Conservation (phyloP, 768 basidiomycete species). For the Daedalea quercina region DNA sequence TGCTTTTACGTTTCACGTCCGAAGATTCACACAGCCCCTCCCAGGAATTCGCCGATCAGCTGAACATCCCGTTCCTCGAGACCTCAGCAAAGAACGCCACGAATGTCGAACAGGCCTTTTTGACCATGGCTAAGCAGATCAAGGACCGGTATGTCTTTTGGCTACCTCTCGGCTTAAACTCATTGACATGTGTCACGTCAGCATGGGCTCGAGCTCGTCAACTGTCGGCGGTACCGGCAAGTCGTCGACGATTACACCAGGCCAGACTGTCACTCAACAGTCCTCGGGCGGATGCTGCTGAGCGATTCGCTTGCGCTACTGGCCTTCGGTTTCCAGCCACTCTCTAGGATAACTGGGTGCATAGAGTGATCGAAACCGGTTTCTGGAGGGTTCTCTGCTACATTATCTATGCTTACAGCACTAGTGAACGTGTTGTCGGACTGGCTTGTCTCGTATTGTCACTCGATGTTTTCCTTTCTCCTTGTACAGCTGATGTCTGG, state of each 20-base stretch:
- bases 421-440: constrained; percentile 21
- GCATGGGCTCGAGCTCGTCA: constrained; percentile 81
- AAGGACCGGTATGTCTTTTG: constrained; percentile 62
- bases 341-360: not conserved
- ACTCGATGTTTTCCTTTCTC: not conserved
- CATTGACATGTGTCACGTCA: constrained; percentile 20
- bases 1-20: not conserved
- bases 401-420: constrained; percentile 24
- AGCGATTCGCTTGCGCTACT: constrained; percentile 15
- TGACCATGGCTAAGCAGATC: constrained; percentile 97
- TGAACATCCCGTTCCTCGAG: constrained; percentile 92
- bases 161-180: not conserved
- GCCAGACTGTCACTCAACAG: constrained; percentile 77
- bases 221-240: constrained; percentile 65
- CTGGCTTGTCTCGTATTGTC: constrained; percentile 12
- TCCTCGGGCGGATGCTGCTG: constrained; percentile 75
- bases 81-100: constrained; percentile 99
- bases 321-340: not conserved
- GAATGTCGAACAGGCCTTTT: constrained; percentile 98
- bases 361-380: constrained; percentile 9
- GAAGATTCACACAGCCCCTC: no score
- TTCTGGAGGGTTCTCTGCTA: constrained; percentile 17
- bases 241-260: constrained; percentile 78
- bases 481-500: not conserved
- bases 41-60: constrained; percentile 92